Conservation (phyloP, 2,329 filamentous ascomycete species). For the Bimuria novae-zelandiae region DNA sequence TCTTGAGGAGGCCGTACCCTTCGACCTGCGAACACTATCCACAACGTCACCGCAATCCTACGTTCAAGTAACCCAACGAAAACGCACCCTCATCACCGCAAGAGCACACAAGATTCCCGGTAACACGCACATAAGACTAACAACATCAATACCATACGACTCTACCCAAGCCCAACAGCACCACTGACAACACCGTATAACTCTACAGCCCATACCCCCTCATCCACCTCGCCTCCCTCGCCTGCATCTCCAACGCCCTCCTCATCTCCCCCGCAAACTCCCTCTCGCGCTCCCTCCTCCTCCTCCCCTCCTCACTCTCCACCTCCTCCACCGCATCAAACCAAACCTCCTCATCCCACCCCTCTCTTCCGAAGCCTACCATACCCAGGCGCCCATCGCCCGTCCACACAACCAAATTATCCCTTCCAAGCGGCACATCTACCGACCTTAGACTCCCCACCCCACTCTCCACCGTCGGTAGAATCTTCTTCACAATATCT, state of each 20-base stretch:
- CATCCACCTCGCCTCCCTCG: constrained; percentile 77
- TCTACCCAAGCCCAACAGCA: too few relatives aligned
- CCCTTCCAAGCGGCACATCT: constrained; percentile 45
- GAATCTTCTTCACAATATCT: constrained; percentile 80
- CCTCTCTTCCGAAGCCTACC: constrained; percentile 53
- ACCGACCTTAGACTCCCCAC: too few relatives aligned
- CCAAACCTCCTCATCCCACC: constrained; percentile 16
- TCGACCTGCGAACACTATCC: too few relatives aligned
- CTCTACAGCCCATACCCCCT: constrained; percentile 66
- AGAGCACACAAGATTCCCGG: too few relatives aligned
- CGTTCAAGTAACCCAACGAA: too few relatives aligned
- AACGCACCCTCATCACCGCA: too few relatives aligned
- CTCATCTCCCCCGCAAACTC: constrained; percentile 77
- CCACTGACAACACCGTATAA: too few relatives aligned
- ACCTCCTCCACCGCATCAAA: constrained; percentile 29
- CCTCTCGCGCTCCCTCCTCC: constrained; percentile 57
- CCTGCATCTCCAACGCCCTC: constrained; percentile 73
- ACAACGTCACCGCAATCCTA: too few relatives aligned
- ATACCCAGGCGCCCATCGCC: constrained; percentile 78
- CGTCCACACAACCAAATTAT: constrained; percentile 84
- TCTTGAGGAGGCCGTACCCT: too few relatives aligned
- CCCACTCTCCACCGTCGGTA: constrained; percentile 65
- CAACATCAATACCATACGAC: too few relatives aligned
- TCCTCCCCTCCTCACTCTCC: constrained; percentile 47
- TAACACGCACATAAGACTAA: too few relatives aligned